Evolutionary conservation across 148 eudicot species (phyloP).

Genomic region (Bassia scoparia): DNA sequence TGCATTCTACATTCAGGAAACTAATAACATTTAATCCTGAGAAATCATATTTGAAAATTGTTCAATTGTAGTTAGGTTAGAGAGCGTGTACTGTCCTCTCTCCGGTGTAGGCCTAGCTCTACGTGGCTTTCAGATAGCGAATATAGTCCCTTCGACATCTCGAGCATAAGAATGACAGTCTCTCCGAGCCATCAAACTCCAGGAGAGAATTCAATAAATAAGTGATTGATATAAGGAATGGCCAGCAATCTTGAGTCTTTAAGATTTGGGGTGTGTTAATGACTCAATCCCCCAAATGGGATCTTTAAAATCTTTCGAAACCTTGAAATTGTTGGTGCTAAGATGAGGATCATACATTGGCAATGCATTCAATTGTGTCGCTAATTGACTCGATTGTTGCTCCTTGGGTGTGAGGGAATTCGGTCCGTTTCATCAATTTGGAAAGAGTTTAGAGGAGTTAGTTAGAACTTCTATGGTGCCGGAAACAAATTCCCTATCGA

Average conservation of each 20-base stretch:
- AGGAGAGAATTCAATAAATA: constrained; percentile 31
- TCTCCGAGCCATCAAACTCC: constrained; percentile 35
- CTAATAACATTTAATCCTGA: constrained; percentile 40
- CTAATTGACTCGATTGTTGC: constrained; percentile 53
- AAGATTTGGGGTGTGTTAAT: constrained; percentile 87
- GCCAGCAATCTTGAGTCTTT: constrained; percentile 69
- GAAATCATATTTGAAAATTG: constrained; percentile 42
- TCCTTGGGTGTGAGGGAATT: constrained; percentile 85
- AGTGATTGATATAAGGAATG: constrained; percentile 59
- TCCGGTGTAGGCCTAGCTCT: constrained; percentile 48
- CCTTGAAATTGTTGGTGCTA: constrained; percentile 86
- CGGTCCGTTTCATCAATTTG: constrained; percentile 47
- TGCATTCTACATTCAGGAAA: constrained; percentile 23
- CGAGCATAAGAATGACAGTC: constrained; percentile 73
- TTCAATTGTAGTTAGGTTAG: constrained; percentile 48
- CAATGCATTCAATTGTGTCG: constrained; percentile 69
- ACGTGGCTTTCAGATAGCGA: constrained; percentile 55
- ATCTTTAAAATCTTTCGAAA: constrained; percentile 48
- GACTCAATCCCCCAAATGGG: constrained; percentile 77
- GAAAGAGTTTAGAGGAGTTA: constrained; percentile 60
- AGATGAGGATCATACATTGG: constrained; percentile 57
- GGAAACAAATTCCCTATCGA: constrained; percentile 53
- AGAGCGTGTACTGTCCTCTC: constrained; percentile 96
- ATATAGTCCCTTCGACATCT: constrained; percentile 55
- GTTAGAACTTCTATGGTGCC: constrained; percentile 65